Percentiles rank a stretch among this genome's conserved stretches.
Evolutionary conservation across 306 rosid species (phyloP).

Genomic region (Vachellia collinsii): DNA sequence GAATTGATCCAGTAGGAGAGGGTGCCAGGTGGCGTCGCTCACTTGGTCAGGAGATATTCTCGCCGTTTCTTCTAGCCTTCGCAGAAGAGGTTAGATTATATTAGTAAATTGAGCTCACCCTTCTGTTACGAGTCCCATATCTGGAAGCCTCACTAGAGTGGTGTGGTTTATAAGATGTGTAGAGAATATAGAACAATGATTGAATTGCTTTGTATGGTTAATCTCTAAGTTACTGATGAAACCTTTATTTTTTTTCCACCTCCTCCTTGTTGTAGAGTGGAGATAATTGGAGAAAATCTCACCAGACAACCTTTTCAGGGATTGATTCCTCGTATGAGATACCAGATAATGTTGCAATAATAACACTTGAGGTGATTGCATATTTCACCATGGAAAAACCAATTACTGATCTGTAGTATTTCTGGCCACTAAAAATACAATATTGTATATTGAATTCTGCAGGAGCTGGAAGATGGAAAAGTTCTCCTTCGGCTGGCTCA

Average conservation of each 20-base stretch:
- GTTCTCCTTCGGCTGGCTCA: conserved; percentile 81
- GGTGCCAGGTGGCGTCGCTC: conserved; percentile 98
- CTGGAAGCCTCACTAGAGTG: too few species aligned
- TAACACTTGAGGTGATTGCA: conserved; percentile 72
- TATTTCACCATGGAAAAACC: neutral
- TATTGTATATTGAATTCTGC: conserved; percentile 30
- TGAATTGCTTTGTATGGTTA: neutral
- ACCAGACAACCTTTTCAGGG: conserved; percentile 58
- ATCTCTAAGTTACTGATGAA: neutral
- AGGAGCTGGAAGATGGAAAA: conserved; percentile 70
- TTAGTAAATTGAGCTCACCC: neutral
- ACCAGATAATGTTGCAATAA: conserved; percentile 73
- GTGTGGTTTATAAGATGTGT: neutral
- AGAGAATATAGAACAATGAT: neutral
- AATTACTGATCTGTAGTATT: neutral
- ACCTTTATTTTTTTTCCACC: too few species aligned
- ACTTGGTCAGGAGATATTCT: conserved; percentile 89
- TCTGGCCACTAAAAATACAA: neutral
- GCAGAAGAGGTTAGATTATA: conserved; percentile 59
- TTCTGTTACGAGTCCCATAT: neutral
- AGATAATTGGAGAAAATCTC: conserved; percentile 60
- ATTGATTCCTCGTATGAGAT: conserved; percentile 62
- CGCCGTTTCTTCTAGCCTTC: conserved; percentile 89
- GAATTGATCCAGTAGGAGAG: conserved; percentile 79
- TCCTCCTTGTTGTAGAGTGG: conserved; percentile 51